Percentiles rank a stretch among this genome's conserved stretches.
phyloP scores from a whole-genome alignment of 2,329 filamentous ascomycete species.

The Fusarium camptoceras region DNA sequence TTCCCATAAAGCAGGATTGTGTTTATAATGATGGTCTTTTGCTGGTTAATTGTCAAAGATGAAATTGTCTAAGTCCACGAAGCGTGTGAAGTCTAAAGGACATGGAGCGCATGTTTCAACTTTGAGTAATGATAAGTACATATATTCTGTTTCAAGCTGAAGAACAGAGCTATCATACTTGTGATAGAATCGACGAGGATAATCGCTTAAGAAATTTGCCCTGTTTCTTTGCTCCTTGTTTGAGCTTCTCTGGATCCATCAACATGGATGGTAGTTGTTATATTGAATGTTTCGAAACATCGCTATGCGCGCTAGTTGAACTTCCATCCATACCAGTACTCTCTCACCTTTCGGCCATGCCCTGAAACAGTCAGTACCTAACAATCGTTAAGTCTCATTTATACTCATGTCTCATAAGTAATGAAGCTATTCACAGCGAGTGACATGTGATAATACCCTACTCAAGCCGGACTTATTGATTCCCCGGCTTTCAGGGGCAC shows the following conservation, averaged over 20 bases:
- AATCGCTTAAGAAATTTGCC: background rate
- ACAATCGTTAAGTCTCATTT: background rate
- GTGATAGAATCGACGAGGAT: background rate
- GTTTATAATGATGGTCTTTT: background rate
- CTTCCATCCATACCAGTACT: background rate
- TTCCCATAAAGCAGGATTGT: background rate
- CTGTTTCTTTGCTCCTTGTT: background rate
- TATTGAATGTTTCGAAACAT: background rate
- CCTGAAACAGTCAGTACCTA: background rate
- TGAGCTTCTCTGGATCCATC: background rate
- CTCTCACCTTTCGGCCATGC: background rate
- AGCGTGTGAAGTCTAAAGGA: background rate
- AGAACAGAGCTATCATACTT: background rate
- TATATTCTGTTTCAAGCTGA: background rate
- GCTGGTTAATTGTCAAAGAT: background rate
- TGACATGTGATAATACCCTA: conserved; percentile 24
- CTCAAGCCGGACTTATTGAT: conserved; percentile 28
- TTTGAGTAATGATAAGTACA: background rate
- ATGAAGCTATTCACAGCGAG: conserved; percentile 20
- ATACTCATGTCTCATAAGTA: background rate
- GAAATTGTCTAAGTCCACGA: background rate
- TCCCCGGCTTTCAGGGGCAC: conserved; percentile 36
- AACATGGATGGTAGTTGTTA: background rate
- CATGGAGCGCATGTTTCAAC: background rate
- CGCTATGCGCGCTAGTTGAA: background rate